A percentile compares a stretch with the other conserved stretches of the same genome.
These are phyloP conservation scores for Arachis hypogaea DNA, from an alignment of 306 rosid genomes.

Conservation along the genomic window DNA sequence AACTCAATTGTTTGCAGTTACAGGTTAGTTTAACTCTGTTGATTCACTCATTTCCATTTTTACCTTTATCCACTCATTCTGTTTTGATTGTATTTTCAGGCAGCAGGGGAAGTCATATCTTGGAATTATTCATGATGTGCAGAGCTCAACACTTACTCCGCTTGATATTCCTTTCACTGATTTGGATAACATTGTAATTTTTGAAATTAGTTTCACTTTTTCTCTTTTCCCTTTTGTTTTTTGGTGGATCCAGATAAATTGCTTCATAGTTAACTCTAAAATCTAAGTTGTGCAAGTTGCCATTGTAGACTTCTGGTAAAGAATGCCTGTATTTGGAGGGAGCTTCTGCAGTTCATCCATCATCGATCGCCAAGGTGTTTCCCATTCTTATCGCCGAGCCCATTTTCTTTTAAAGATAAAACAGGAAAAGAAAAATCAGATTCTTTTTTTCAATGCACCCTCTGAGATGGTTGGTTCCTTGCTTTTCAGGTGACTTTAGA, in stretches of 20 bases:
- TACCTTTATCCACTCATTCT: constrained; percentile 16
- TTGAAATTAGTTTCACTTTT: constrained; percentile 32
- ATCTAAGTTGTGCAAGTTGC: constrained; percentile 34
- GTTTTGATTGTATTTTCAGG: constrained; percentile 56
- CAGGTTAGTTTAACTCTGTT: constrained; percentile 58
- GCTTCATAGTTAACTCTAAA: background rate
- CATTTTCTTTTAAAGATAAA: no score
- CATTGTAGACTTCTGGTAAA: constrained; percentile 63
- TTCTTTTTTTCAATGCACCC: background rate
- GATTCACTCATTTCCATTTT: constrained; percentile 17
- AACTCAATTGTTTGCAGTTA: constrained; percentile 79
- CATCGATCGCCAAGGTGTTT: constrained; percentile 81
- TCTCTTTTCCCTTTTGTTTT: background rate
- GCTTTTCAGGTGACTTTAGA: constrained; percentile 70
- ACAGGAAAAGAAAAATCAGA: background rate
- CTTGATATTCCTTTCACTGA: constrained; percentile 89
- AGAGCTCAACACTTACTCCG: constrained; percentile 53
- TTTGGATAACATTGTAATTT: constrained; percentile 73
- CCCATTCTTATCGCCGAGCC: no score
- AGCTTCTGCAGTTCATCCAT: constrained; percentile 74
- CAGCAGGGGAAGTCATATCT: constrained; percentile 81
- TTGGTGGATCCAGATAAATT: background rate
- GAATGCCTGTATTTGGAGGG: constrained; percentile 79
- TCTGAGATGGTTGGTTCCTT: constrained; percentile 24
- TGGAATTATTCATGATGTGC: constrained; percentile 72